Conservation (phyloP, 2,329 filamentous ascomycete genomes). For the Exophiala mesophila region DNA sequence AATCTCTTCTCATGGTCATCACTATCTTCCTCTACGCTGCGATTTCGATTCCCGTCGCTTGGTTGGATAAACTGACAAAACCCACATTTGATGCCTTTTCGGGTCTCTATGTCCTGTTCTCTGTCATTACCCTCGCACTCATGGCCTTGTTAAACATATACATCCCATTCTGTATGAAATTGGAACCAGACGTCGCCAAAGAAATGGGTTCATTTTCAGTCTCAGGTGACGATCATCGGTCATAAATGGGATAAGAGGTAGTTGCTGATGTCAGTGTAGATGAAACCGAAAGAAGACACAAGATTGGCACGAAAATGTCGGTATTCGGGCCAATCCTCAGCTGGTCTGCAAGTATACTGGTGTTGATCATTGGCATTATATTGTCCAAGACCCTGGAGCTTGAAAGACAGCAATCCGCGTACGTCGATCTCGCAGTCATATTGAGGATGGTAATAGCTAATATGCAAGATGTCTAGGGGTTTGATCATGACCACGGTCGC, state of each 20-base stretch:
- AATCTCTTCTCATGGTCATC: neutral
- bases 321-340: neutral
- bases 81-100: neutral
- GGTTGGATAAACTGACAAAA: constrained; percentile 1
- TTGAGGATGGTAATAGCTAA: neutral
- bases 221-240: too few relatives aligned
- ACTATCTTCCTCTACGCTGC: constrained; percentile 4
- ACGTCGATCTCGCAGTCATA: neutral
- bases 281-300: neutral
- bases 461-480: neutral
- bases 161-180: constrained; percentile 11
- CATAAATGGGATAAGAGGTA: too few relatives aligned
- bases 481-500: constrained; percentile 4
- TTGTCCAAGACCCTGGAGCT: constrained; percentile 1
- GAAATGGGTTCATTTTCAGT: too few relatives aligned
- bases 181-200: too few relatives aligned
- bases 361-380: constrained; percentile 4
- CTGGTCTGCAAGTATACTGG: neutral
- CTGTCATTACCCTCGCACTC: constrained; percentile 3
- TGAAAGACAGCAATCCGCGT: constrained; percentile 5
- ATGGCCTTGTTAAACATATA: constrained; percentile 8
- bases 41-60: constrained; percentile 1
- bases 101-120: constrained; percentile 3
- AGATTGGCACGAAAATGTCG: constrained; percentile 5
- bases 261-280: neutral